Evolutionary conservation across 305 asterid species (phyloP), one percentile per base, ranked within the genome.

Genomic region (Fraxinus nigra): DNA sequence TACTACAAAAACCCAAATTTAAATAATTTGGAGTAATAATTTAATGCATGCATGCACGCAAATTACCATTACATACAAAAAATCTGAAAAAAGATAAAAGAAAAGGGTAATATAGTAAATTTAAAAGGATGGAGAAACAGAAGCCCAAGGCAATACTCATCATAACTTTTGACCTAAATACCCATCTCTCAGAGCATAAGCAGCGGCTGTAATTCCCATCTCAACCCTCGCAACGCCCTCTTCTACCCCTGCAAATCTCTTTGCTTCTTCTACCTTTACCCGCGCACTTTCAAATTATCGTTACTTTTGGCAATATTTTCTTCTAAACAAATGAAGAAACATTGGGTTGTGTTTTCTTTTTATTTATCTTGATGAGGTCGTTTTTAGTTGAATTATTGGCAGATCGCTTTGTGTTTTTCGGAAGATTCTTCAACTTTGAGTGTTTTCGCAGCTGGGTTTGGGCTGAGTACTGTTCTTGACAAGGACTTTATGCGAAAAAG

Each of bases 111-210:
- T 85, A 79, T 89, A 85, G 92, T 89, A 87, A 89, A 88, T 81
- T 24, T 79, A 40, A 85, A 87, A 85, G 84, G 59, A 75, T 33
- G 76, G 70, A 70, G 72, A 32, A 81, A 75, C 81, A 76, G 83
- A 77, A 32, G 37, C 16, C 30, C 72, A 51, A 51, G 37, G 8
- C 30, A 33, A 51, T 77, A 28, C 37, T 54, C 40, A 26, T 13
- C 46, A 61, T 76, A 87, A 84, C 85, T 86, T 89, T 87, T 91
- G 98, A 94, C 98, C 92, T 93, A 94, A 94, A 94, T 92, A 85
- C 97, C 98, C 94, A 90, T 89, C 94, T 84, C 87, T 75, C 77
- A 82, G 89, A 76, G 73, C 88, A 30, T 74, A 35, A 63, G 65
- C 73, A 35, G 83, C 83, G 82, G 76, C 91, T 83, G 85, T 82